Evolutionary conservation across 1,139 yeast species (phyloP).

Genomic region (Candida freyschussii): DNA sequence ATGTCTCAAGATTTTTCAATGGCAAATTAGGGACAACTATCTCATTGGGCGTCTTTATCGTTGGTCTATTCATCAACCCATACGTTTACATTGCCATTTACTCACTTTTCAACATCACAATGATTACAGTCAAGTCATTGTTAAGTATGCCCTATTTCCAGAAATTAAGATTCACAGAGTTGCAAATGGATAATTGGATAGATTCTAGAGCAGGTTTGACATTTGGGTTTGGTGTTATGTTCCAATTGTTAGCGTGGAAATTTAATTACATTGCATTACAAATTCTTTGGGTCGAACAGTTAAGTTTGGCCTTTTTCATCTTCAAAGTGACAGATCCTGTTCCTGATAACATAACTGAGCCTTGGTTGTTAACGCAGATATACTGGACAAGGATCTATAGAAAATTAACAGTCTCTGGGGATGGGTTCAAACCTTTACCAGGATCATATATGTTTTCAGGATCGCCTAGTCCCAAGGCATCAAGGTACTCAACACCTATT

Average conservation of each 20-base stretch:
- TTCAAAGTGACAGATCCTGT: slow-evolving; percentile 17
- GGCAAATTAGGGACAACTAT: slow-evolving; percentile 10
- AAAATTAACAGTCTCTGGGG: slow-evolving; percentile 7
- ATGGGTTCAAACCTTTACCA: slow-evolving; percentile 16
- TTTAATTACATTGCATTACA: slow-evolving; percentile 12
- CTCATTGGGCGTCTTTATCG: slow-evolving; percentile 7
- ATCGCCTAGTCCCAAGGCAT: neutral
- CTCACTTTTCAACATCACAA: slow-evolving; percentile 8
- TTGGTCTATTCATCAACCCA: slow-evolving; percentile 11
- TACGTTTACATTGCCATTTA: slow-evolving; percentile 2
- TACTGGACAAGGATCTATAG: slow-evolving; percentile 13
- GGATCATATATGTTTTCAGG: slow-evolving; percentile 10
- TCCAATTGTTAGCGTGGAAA: slow-evolving; percentile 4
- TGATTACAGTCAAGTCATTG: slow-evolving; percentile 9
- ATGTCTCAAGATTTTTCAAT: slow-evolving; percentile 10
- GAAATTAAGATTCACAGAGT: slow-evolving; percentile 10
- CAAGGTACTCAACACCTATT: neutral
- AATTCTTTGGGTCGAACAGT: slow-evolving; percentile 13
- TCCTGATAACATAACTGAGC: slow-evolving; percentile 15
- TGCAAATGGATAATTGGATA: slow-evolving; percentile 16
- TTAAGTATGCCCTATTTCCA: slow-evolving; percentile 17
- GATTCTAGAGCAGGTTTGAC: slow-evolving; percentile 18
- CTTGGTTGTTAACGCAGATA: slow-evolving; percentile 17
- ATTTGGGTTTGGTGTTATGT: slow-evolving; percentile 16
- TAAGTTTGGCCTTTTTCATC: slow-evolving; percentile 14